Evolutionary conservation across 2,329 filamentous ascomycete species (phyloP).

Genomic region (Chaetomiaceae sp.): DNA sequence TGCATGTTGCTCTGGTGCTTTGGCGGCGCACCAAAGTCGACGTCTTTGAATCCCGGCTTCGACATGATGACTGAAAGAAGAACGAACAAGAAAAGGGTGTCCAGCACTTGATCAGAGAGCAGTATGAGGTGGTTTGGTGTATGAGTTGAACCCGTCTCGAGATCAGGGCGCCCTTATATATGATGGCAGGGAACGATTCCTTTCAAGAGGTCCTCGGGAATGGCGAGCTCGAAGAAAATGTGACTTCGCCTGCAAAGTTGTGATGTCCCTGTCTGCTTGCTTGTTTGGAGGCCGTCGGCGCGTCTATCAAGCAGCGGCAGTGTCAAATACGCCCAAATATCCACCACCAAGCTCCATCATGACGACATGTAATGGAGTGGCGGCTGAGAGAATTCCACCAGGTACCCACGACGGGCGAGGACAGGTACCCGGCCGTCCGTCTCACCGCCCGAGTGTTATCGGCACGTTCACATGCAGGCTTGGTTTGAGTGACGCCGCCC

Average conservation of each 20-base stretch:
- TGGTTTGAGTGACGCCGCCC: neutral
- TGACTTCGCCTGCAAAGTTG: neutral
- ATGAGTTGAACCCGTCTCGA: neutral
- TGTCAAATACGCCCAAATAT: slow-evolving; percentile 4
- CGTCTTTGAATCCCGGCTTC: slow-evolving; percentile 16
- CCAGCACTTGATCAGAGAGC: neutral
- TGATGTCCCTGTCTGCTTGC: neutral
- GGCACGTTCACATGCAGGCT: neutral
- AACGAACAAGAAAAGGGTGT: neutral
- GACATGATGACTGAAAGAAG: slow-evolving; percentile 7
- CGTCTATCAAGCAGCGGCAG: slow-evolving; percentile 2
- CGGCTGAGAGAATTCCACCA: slow-evolving; percentile 3
- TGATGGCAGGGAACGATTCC: neutral
- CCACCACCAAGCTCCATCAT: slow-evolving; percentile 11
- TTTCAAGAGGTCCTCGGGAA: neutral
- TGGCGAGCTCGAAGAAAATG: neutral
- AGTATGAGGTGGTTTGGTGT: neutral
- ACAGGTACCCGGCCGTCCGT: too few relatives aligned
- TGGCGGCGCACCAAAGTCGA: slow-evolving; percentile 12
- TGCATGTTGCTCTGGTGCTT: slow-evolving; percentile 9
- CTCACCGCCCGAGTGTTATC: too few relatives aligned
- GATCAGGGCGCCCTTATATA: neutral
- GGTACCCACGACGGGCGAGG: neutral
- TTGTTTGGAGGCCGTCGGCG: neutral
- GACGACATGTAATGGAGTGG: slow-evolving; percentile 15